Base-by-base conservation (phyloP, 1,284 basidiomycete species). In the Cryptococcus sp. region DNA sequence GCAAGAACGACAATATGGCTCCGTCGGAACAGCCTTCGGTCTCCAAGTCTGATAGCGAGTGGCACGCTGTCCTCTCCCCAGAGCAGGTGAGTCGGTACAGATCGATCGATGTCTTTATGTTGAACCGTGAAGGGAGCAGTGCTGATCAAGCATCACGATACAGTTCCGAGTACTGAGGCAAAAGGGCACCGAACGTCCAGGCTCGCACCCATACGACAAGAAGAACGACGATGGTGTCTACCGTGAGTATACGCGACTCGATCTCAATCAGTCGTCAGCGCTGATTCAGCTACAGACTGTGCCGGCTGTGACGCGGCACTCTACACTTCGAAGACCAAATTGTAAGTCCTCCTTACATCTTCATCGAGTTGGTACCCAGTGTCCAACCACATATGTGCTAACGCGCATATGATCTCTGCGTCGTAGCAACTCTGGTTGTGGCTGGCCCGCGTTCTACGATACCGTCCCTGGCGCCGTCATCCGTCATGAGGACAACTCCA, bases 361-460 rank as follows among this genome's bases (percentile, higher is more conserved):
- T 10, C 19, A 23, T 41, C 53, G 20, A 46, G 19, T 39, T 38
- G 45, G 20, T 39, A 17, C 17, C 25, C 42, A 15, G 7, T n/a
- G 2, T 53, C 19, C 8, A 13, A 8, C 7, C 31, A 8, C 10
- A 35, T 35, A 13, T 35, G 7, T 35, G 31, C 31, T 35, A 10
- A 35, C 31, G 31, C 13, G 31, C 31, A 35, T 35, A 35, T 13
- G 31, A 3, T 25, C 31, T 35, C 31, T 35, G 3, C 31, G 5
- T 35, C 8, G 31, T 35, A 78, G 75, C 79, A 84, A 90, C 69
- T 92, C 89, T 57, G 91, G 92, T 11, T 97, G 93, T 71, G 93
- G 93, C 35, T 97, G 93, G 93, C 93, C 93, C n/a, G 93, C 93
- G 0, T 97, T 94, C 83, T 97, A 89, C 74, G 93, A 95, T 72